phyloP scores from a whole-genome alignment of 805 yeast species.

The Scheffersomyces ergatensis region DNA sequence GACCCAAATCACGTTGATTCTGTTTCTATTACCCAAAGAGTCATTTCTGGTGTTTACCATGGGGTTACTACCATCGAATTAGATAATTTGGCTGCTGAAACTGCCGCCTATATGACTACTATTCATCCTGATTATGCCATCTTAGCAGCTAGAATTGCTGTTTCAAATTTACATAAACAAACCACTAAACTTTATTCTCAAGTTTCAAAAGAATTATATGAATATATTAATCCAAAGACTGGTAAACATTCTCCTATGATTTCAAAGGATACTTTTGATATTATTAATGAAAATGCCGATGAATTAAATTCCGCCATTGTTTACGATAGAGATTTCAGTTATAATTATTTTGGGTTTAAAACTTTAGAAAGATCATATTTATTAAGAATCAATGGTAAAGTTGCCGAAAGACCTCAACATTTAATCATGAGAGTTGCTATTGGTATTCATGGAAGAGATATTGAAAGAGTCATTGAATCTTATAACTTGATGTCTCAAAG shows the following conservation, averaged over 20 bases:
- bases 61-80: constrained; percentile 92
- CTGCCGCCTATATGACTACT: constrained; percentile 97
- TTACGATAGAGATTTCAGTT: constrained; percentile 50
- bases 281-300: constrained; percentile 36
- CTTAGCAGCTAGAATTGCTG: constrained; percentile 93
- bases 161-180: constrained; percentile 91
- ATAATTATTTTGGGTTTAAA: constrained; percentile 61
- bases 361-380: constrained; percentile 60
- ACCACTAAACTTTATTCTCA: constrained; percentile 83
- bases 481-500: constrained; percentile 59
- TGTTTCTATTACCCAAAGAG: constrained; percentile 92
- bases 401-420: constrained; percentile 63
- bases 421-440: constrained; percentile 61
- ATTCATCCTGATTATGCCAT: constrained; percentile 97
- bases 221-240: constrained; percentile 79
- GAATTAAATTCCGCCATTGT: constrained; percentile 46
- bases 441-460: constrained; percentile 58
- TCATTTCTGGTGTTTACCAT: constrained; percentile 93
- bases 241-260: constrained; percentile 52
- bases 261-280: constrained; percentile 38
- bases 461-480: constrained; percentile 51
- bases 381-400: constrained; percentile 52
- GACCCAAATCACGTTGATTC: constrained; percentile 92
- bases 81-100: constrained; percentile 79
- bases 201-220: constrained; percentile 70